These are phyloP conservation scores for Aureobasidium namibiae DNA, from an alignment of 2,329 filamentous ascomycete species.

Conservation along the genomic window DNA sequence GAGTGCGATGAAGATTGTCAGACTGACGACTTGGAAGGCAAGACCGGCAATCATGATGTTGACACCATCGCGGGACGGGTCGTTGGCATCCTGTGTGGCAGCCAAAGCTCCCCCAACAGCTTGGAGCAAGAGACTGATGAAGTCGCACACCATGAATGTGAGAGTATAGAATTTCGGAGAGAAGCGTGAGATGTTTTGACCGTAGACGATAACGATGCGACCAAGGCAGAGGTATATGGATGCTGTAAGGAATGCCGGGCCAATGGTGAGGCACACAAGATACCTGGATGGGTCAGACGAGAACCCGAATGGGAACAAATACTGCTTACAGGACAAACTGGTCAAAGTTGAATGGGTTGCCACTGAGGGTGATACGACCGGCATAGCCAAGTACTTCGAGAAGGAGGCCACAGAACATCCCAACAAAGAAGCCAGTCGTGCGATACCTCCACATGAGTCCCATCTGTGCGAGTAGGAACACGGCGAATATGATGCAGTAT, in stretches of 20 bases:
- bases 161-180: slow-evolving; percentile 33
- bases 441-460: slow-evolving; percentile 42
- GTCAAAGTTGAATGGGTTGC: slow-evolving; percentile 42
- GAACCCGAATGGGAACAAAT: not conserved
- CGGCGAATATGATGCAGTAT: slow-evolving; percentile 44
- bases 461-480: slow-evolving; percentile 42
- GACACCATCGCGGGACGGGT: slow-evolving; percentile 37
- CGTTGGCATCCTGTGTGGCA: slow-evolving; percentile 38
- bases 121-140: slow-evolving; percentile 48
- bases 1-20: slow-evolving; percentile 37
- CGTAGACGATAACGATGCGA: slow-evolving; percentile 46
- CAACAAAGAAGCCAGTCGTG: slow-evolving; percentile 49
- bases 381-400: slow-evolving; percentile 50
- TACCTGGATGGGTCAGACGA: slow-evolving; percentile 31
- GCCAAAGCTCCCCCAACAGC: slow-evolving; percentile 50
- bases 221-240: slow-evolving; percentile 51
- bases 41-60: slow-evolving; percentile 50
- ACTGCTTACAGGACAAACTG: slow-evolving; percentile 43
- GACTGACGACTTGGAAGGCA: slow-evolving; percentile 45
- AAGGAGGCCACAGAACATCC: slow-evolving; percentile 39
- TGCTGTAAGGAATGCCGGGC: slow-evolving; percentile 48
- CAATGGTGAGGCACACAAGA: slow-evolving; percentile 48
- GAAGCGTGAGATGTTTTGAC: slow-evolving; percentile 22
- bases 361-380: slow-evolving; percentile 45
- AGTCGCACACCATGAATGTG: slow-evolving; percentile 49